Percentiles rank a stretch among this genome's conserved stretches.
Evolutionary conservation across 441 rosid genomes (phyloP).

Genomic region (Theobroma grandiflorum): DNA sequence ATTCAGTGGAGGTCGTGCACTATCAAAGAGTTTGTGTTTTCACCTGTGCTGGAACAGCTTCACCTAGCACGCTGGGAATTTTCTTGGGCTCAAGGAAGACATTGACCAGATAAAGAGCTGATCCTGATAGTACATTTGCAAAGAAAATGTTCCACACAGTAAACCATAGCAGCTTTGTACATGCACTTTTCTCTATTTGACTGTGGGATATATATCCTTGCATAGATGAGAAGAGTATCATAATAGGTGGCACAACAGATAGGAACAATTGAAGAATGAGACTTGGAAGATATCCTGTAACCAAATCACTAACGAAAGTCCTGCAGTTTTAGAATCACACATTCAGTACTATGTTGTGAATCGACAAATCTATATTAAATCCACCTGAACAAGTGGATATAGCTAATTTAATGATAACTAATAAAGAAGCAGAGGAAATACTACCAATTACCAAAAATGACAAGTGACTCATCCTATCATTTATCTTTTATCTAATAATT

Average conservation of each 20-base stretch:
- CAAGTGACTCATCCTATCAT: background rate
- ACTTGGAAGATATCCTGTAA: constrained; percentile 97
- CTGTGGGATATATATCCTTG: constrained; percentile 82
- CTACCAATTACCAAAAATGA: background rate
- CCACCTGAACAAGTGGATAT: background rate
- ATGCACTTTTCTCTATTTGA: constrained; percentile 79
- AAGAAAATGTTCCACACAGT: constrained; percentile 90
- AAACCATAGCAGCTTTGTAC: constrained; percentile 73
- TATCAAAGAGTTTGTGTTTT: constrained; percentile 23
- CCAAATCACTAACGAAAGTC: constrained; percentile 67
- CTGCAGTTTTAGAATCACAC: constrained; percentile 51
- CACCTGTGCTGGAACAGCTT: constrained; percentile 93
- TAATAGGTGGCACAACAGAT: constrained; percentile 65
- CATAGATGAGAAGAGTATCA: constrained; percentile 77
- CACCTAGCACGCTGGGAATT: constrained; percentile 75
- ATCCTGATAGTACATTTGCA: constrained; percentile 83
- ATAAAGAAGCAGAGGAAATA: constrained; percentile 3
- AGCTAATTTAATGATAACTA: background rate
- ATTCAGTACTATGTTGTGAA: constrained; percentile 28
- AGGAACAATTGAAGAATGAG: constrained; percentile 75
- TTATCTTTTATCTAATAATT: background rate
- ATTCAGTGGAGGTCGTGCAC: background rate
- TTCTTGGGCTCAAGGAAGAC: constrained; percentile 80
- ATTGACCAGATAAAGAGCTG: constrained; percentile 67
- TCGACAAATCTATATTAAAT: background rate